Evolutionary conservation across 106 monocot species (phyloP).

Genomic region (Dendrobium huoshanense): DNA sequence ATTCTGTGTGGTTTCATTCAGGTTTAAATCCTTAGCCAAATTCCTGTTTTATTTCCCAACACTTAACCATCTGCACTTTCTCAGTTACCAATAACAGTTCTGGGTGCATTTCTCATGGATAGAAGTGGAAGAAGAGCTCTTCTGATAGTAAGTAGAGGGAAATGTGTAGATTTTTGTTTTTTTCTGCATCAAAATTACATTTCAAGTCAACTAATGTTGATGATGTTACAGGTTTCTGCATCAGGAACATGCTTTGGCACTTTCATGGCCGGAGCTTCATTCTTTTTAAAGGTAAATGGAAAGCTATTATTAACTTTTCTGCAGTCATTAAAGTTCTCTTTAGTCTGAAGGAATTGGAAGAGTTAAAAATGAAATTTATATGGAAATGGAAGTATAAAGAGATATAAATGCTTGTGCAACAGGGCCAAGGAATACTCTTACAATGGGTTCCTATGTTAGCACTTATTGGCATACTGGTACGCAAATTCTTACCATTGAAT

Average conservation of each 20-base stretch:
- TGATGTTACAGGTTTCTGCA: slow-evolving; percentile 55
- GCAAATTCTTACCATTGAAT: background rate
- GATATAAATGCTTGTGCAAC: slow-evolving; percentile 1
- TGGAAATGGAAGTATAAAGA: too few species aligned
- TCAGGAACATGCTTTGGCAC: slow-evolving; percentile 63
- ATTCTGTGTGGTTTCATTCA: slow-evolving; percentile 52
- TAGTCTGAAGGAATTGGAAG: background rate
- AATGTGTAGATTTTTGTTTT: background rate
- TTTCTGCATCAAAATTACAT: background rate
- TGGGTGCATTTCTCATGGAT: slow-evolving; percentile 70
- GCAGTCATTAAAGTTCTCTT: background rate
- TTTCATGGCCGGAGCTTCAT: slow-evolving; percentile 50
- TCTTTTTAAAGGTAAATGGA: slow-evolving; percentile 51
- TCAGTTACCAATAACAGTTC: slow-evolving; percentile 61
- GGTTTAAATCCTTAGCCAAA: slow-evolving; percentile 19
- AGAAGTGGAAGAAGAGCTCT: slow-evolving; percentile 74
- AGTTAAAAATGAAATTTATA: background rate
- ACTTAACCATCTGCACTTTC: background rate
- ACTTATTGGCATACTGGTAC: slow-evolving; percentile 67
- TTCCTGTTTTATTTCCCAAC: background rate
- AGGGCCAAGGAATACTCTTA: slow-evolving; percentile 37
- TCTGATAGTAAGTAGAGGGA: slow-evolving; percentile 38
- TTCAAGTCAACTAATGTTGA: background rate
- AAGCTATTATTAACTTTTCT: background rate
- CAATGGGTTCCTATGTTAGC: slow-evolving; percentile 52